Conservation (phyloP, 2,329 filamentous ascomycete species). For the Diaporthe ilicicola region DNA sequence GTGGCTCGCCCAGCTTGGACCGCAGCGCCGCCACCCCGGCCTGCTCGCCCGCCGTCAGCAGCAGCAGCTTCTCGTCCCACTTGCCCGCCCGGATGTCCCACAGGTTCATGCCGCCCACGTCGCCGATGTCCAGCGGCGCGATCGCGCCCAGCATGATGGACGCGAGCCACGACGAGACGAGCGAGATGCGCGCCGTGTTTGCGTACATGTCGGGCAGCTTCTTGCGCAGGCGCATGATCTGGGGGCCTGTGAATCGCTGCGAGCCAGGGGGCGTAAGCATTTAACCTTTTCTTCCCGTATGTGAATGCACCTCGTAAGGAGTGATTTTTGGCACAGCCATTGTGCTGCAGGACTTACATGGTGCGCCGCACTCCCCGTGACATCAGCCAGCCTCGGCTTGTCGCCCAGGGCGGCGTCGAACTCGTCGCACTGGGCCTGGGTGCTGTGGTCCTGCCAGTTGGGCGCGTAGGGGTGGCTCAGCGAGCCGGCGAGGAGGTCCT, state of each 20-base stretch:
- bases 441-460: conserved; percentile 98
- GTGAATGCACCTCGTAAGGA: too few species aligned
- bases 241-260: conserved; percentile 94
- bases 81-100: conserved; percentile 83
- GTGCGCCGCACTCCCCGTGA: conserved; percentile 92
- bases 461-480: conserved; percentile 89
- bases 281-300: too few species aligned
- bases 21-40: conserved; percentile 70
- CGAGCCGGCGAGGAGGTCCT: conserved; percentile 75
- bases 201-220: conserved; percentile 84
- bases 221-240: conserved; percentile 87
- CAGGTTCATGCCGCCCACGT: conserved; percentile 96
- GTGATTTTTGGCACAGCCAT: neutral
- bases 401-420: conserved; percentile 80
- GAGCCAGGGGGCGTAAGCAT: neutral
- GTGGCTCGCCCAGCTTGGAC: conserved; percentile 81
- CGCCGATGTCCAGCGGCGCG: conserved; percentile 90
- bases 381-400: conserved; percentile 74
- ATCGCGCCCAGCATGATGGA: conserved; percentile 87
- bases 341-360: conserved; percentile 68
- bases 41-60: conserved; percentile 72
- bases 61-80: conserved; percentile 80
- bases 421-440: conserved; percentile 87
- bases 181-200: conserved; percentile 83
- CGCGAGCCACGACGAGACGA: conserved; percentile 94